Conservation (phyloP, 2,329 filamentous ascomycete species). For the Alternaria sp. region DNA sequence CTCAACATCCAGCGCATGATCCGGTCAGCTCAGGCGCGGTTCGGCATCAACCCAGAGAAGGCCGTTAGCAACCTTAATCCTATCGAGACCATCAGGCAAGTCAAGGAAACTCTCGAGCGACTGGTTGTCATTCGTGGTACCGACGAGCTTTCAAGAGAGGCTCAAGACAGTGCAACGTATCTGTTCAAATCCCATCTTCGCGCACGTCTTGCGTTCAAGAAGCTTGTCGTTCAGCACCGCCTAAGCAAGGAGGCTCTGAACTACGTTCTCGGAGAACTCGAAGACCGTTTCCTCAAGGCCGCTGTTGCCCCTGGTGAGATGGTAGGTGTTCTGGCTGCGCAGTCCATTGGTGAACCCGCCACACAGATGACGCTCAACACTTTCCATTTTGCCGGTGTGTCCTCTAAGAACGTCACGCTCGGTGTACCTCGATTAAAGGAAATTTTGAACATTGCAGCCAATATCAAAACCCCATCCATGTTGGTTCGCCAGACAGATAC, state of each 20-base stretch:
- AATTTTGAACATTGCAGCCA: constrained; percentile 96
- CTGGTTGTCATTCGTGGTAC: constrained; percentile 86
- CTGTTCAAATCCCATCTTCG: constrained; percentile 92
- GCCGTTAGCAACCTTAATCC: constrained; percentile 90
- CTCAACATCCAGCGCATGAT: constrained; percentile 92
- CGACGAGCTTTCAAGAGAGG: constrained; percentile 83
- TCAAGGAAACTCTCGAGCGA: constrained; percentile 76
- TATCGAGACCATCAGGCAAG: constrained; percentile 81
- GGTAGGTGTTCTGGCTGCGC: constrained; percentile 96
- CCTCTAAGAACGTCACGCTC: constrained; percentile 98
- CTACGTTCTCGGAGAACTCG: constrained; percentile 88
- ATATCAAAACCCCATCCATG: constrained; percentile 99
- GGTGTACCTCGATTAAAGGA: constrained; percentile 99
- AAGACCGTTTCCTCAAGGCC: constrained; percentile 85
- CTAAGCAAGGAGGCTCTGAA: constrained; percentile 92
- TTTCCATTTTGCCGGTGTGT: constrained; percentile 99
- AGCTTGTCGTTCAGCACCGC: constrained; percentile 83
- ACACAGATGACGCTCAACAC: constrained; percentile 99
- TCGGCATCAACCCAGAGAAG: constrained; percentile 80
- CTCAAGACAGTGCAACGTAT: constrained; percentile 85
- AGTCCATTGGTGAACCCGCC: constrained; percentile 97
- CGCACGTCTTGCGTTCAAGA: constrained; percentile 90
- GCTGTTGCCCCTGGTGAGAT: constrained; percentile 95
- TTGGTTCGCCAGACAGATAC: constrained; percentile 78
- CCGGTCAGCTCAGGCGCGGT: constrained; percentile 86